These are phyloP conservation scores for Kodamaea fukazawae DNA, from an alignment of 805 yeast genomes.

Conservation along the genomic window DNA sequence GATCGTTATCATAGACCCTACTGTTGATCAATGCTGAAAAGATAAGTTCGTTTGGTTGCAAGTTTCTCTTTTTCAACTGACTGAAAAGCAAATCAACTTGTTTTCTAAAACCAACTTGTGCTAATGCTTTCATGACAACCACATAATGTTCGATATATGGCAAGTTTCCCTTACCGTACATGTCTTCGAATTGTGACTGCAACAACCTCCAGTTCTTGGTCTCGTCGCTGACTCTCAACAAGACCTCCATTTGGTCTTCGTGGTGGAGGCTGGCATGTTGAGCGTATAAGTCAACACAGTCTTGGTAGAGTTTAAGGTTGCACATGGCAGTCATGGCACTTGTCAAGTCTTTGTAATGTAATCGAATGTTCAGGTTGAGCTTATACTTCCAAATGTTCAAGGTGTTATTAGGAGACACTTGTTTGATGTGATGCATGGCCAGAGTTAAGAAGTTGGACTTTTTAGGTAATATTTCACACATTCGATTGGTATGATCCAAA, in stretches of 20 bases:
- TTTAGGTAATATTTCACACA: constrained; percentile 8
- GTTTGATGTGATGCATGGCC: constrained; percentile 14
- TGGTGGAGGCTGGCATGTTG: constrained; percentile 40
- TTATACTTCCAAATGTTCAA: constrained; percentile 24
- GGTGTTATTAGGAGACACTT: constrained; percentile 15
- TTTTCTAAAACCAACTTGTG: constrained; percentile 45
- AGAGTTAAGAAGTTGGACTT: constrained; percentile 17
- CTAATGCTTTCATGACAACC: constrained; percentile 59
- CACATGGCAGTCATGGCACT: constrained; percentile 30
- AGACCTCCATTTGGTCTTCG: constrained; percentile 46
- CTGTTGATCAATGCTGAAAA: constrained; percentile 45
- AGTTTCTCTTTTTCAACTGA: constrained; percentile 44
- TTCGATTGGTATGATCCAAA: constrained; percentile 12
- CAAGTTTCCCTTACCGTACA: constrained; percentile 51
- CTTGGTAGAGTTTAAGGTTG: constrained; percentile 18
- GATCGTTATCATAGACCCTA: constrained; percentile 36
- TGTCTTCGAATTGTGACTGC: constrained; percentile 54
- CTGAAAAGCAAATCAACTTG: constrained; percentile 50
- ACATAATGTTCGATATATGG: constrained; percentile 58
- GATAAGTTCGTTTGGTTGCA: constrained; percentile 46
- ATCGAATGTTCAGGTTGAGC: constrained; percentile 7
- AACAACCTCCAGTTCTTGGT: constrained; percentile 52
- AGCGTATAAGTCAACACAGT: constrained; percentile 31
- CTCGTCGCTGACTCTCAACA: constrained; percentile 46
- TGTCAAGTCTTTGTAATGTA: constrained; percentile 24